Percentiles rank a stretch among this genome's conserved stretches.
These are phyloP conservation scores for Lasiosphaeria ovina DNA, from an alignment of 495 filamentous ascomycete species.

Conservation along the genomic window DNA sequence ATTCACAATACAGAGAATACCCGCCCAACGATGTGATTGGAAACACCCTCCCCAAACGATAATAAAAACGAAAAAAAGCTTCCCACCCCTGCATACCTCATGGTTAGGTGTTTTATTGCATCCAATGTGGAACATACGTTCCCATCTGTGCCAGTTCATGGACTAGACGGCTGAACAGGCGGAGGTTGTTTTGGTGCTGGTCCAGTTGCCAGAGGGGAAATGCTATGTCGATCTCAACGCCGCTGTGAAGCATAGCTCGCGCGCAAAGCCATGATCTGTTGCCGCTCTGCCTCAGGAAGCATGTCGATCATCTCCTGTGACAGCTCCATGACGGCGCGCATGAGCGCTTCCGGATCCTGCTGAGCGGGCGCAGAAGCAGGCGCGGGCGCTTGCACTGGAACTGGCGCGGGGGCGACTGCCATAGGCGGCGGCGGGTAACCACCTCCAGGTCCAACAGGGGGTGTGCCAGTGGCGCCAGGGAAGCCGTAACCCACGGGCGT, in stretches of 20 bases:
- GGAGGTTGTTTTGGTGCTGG: no score
- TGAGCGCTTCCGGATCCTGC: constrained; percentile 61
- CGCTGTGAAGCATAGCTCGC: constrained; percentile 23
- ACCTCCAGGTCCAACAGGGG: constrained; percentile 43
- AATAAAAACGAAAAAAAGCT: no score
- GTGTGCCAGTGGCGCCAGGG: constrained; percentile 57
- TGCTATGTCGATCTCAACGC: not conserved
- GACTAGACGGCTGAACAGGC: no score
- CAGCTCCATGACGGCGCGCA: constrained; percentile 74
- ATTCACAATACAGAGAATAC: no score
- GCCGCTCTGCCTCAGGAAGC: constrained; percentile 67
- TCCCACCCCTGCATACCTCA: no score
- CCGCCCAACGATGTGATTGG: no score
- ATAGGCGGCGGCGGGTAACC: constrained; percentile 41
- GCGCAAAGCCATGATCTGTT: constrained; percentile 70
- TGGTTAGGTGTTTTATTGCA: no score
- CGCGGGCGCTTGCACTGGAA: constrained; percentile 33
- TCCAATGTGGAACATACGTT: no score
- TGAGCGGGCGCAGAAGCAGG: constrained; percentile 44
- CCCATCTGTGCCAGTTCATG: no score
- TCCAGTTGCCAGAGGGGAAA: no score
- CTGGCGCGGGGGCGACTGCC: constrained; percentile 27
- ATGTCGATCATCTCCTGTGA: constrained; percentile 72
- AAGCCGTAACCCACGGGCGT: constrained; percentile 42
- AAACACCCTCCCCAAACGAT: no score